These are phyloP conservation scores for Fomitopsis betulina DNA, from an alignment of 1,284 basidiomycete genomes.

Conservation along the genomic window DNA sequence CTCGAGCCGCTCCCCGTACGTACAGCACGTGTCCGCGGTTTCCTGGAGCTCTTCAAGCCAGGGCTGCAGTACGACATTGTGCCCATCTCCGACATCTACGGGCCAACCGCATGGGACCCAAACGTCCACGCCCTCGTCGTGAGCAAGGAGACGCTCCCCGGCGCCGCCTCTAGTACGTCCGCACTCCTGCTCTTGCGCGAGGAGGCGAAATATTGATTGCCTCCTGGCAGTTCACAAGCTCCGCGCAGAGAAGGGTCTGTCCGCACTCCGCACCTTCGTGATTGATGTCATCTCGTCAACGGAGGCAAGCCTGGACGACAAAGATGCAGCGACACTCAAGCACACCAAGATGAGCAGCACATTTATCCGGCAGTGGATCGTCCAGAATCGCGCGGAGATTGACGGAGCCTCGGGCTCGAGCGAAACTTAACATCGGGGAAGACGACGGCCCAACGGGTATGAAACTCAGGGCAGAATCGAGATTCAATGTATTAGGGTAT, in stretches of 20 bases:
- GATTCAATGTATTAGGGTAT: constrained; percentile 5
- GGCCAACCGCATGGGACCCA: constrained; percentile 82
- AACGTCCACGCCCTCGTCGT: constrained; percentile 86
- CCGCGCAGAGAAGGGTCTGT: constrained; percentile 50
- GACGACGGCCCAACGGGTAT: background rate
- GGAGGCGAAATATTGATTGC: background rate
- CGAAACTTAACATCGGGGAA: background rate
- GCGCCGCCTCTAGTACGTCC: constrained; percentile 66
- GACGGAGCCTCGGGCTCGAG: constrained; percentile 13
- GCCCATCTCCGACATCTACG: constrained; percentile 78
- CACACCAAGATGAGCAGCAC: constrained; percentile 89
- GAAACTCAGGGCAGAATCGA: background rate
- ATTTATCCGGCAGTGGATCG: constrained; percentile 83
- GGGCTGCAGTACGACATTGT: constrained; percentile 61
- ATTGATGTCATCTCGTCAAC: constrained; percentile 85
- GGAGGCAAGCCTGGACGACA: constrained; percentile 47
- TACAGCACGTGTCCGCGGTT: constrained; percentile 49
- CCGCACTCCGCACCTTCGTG: constrained; percentile 63
- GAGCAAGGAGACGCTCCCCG: constrained; percentile 78
- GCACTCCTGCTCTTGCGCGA: background rate
- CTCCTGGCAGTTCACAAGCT: constrained; percentile 52
- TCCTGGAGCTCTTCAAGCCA: constrained; percentile 67
- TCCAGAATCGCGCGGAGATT: constrained; percentile 27
- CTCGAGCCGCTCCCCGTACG: constrained; percentile 66
- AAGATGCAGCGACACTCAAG: constrained; percentile 65